Conservation (phyloP, 2,329 filamentous ascomycete genomes). For the Onygena corvina region DNA sequence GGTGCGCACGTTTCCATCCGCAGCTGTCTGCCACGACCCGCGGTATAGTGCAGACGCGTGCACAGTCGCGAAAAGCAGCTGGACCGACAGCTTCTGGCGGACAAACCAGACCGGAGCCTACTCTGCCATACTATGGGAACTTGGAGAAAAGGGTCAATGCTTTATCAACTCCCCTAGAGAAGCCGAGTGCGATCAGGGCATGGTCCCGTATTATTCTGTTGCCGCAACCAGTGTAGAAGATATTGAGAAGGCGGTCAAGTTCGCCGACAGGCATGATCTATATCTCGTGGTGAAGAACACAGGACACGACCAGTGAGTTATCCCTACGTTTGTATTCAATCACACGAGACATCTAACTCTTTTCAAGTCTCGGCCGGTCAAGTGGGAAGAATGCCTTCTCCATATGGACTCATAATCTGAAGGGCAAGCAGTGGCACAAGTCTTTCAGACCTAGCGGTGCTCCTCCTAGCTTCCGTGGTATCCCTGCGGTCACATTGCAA, state of each 20-base stretch:
- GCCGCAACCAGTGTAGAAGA: slow-evolving; percentile 13
- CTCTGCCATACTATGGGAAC: slow-evolving; percentile 22
- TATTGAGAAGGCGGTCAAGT: slow-evolving; percentile 19
- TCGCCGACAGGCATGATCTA: slow-evolving; percentile 19
- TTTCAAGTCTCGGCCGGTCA: slow-evolving; percentile 19
- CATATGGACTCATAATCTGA: slow-evolving; percentile 23
- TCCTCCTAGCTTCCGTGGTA: slow-evolving; percentile 12
- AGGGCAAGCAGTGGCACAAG: slow-evolving; percentile 20
- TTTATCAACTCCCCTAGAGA: slow-evolving; percentile 19
- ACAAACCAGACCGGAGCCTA: slow-evolving; percentile 21
- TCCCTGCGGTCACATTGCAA: slow-evolving; percentile 21
- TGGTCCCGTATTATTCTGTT: slow-evolving; percentile 21
- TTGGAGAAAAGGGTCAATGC: slow-evolving; percentile 21
- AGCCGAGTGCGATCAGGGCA: slow-evolving; percentile 18
- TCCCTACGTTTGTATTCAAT: not conserved
- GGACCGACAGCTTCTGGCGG: slow-evolving; percentile 16
- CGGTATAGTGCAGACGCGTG: slow-evolving; percentile 14
- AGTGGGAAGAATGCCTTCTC: slow-evolving; percentile 19
- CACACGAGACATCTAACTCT: not conserved
- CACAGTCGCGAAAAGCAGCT: slow-evolving; percentile 14
- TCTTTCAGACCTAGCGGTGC: slow-evolving; percentile 17
- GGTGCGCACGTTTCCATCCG: slow-evolving; percentile 13
- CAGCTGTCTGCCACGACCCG: slow-evolving; percentile 15
- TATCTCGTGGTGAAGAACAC: slow-evolving; percentile 24
- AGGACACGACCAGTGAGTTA: slow-evolving; percentile 21